These are phyloP conservation scores for Ogataea paradorogensis DNA, from an alignment of 805 yeast genomes.

Conservation along the genomic window DNA sequence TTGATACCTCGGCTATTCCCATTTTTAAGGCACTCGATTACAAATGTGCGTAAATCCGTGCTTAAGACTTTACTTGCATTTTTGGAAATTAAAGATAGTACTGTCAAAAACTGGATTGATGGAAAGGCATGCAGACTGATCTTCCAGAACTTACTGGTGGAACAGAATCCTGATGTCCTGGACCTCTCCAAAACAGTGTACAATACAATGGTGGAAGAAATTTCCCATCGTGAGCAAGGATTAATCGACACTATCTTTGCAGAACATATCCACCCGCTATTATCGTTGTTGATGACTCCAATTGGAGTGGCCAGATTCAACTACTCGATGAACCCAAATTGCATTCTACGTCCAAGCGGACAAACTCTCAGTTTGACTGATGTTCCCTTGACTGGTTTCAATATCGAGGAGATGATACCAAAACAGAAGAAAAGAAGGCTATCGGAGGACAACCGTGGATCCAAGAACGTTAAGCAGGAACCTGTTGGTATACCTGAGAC, in stretches of 20 bases:
- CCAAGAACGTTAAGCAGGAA: constrained; percentile 22
- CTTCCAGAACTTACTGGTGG: constrained; percentile 84
- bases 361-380: constrained; percentile 33
- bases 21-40: constrained; percentile 88
- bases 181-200: constrained; percentile 63
- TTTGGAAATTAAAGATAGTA: constrained; percentile 47
- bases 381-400: constrained; percentile 28
- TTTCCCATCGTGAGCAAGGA: constrained; percentile 31
- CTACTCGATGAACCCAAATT: constrained; percentile 75
- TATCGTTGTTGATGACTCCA: constrained; percentile 82
- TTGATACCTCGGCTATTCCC: constrained; percentile 92
- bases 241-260: constrained; percentile 52
- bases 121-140: constrained; percentile 69
- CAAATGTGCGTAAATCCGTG: constrained; percentile 87
- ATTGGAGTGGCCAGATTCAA: constrained; percentile 89
- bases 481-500: constrained; percentile 43
- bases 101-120: constrained; percentile 67
- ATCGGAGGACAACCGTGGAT: constrained; percentile 8
- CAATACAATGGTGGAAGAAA: constrained; percentile 49
- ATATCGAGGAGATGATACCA: constrained; percentile 30
- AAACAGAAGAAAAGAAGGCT: constrained; percentile 50
- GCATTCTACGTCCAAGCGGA: constrained; percentile 80
- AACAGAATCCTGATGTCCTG: constrained; percentile 76
- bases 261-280: constrained; percentile 56
- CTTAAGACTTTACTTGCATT: constrained; percentile 78